Base-by-base conservation (phyloP, 2,329 filamentous ascomycete species). In the Ascocoryne sarcoides region DNA sequence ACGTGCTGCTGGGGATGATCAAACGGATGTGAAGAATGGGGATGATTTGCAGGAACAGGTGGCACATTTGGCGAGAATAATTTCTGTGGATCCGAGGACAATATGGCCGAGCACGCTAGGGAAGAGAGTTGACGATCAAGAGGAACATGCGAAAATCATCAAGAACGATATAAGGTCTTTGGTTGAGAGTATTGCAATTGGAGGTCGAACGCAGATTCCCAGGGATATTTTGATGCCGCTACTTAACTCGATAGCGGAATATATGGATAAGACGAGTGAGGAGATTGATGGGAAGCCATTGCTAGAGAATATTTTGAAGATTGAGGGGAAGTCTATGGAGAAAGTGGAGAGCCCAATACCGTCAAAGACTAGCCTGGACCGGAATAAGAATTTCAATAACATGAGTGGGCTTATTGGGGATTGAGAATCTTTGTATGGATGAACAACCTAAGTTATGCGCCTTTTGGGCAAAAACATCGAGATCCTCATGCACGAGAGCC, bases 201-300 rank as follows among this genome's bases (percentile, higher is more conserved):
- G 38, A 18, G 39, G 39, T 2, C 26, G 34, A 10, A 37, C 39
- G 2, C 15, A 40, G 26, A 17, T 45, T 20, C 42, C 34, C 19
- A 33, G 36, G 32, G 38, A 45, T 10, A n/a, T 45, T 19, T 12
- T 45, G 31, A 9, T 45, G 17, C 42, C 38, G 4, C 31, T 45
- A 7, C 12, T 45, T 3, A 41, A 41, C 28, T 45, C 42, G 8
- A 26, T 41, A 10, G 30, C 36, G 4, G 35, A 20, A 28, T 45
- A 45, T 18, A 36, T 45, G 38, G 38, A 45, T 15, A 41, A 41
- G 16, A 32, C 39, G 7, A 36, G 17, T 8, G 38, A 39, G 21
- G 26, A 28, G 7, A 16, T 41, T 18, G 39, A 45, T 36, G 42
- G 38, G 15, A 45, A 45, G 17, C 33, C 35, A 10, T 14, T 45